Percentiles rank a stretch among this genome's conserved stretches.
phyloP scores from a whole-genome alignment of 768 basidiomycete genomes.

The Lactarius pseudohatsudake region DNA sequence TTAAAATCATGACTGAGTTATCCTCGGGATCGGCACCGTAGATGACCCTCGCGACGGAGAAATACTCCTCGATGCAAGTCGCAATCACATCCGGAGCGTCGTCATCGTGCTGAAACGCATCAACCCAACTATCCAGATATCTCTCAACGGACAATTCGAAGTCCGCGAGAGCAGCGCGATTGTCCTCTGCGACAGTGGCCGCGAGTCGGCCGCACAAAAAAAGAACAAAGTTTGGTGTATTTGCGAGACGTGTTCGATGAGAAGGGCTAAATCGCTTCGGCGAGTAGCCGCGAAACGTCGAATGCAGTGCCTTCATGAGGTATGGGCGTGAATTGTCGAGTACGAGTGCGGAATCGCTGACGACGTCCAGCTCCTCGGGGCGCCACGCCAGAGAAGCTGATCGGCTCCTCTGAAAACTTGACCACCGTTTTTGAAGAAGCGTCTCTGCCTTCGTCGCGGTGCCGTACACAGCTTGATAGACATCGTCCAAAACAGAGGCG shows the following conservation, averaged over 20 bases:
- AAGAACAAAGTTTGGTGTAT: not conserved
- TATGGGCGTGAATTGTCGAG: not conserved
- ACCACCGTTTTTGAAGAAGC: not conserved
- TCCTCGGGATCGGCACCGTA: conserved; percentile 7
- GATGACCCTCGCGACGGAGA: not conserved
- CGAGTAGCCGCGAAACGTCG: not conserved
- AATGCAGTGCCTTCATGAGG: not conserved
- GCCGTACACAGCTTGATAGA: not conserved
- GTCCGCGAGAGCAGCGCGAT: not conserved
- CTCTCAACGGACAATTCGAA: not conserved
- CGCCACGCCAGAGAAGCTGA: not conserved
- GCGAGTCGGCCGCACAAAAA: not conserved
- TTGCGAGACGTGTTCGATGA: not conserved
- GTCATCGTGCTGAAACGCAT: not conserved
- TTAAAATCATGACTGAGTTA: conserved; percentile 18
- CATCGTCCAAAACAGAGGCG: not conserved
- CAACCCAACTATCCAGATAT: not conserved
- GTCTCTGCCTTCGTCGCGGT: not conserved
- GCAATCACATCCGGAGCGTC: not conserved
- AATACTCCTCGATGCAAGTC: conserved; percentile 9
- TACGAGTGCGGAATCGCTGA: not conserved
- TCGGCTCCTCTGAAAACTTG: not conserved
- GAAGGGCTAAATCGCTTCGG: not conserved
- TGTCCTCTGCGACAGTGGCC: not conserved
- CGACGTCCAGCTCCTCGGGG: not conserved